Conservation (phyloP, 768 basidiomycete genomes). For the Dictyophora rubrovolvata region DNA sequence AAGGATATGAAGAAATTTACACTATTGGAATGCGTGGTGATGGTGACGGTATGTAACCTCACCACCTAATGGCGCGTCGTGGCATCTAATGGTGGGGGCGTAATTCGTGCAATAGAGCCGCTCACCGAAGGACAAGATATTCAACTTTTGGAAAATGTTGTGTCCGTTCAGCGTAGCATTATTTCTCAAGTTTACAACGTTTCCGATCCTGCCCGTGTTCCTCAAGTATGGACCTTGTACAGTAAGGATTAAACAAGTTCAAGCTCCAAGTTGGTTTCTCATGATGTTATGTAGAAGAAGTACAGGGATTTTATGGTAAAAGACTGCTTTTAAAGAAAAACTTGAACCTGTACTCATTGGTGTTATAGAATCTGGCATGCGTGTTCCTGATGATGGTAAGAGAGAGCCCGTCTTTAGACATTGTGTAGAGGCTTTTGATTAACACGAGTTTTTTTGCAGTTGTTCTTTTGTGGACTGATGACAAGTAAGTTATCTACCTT, state of each 20-base stretch:
- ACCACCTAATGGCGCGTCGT: too few relatives aligned
- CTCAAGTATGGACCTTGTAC: conserved; percentile 55
- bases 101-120: conserved; percentile 32
- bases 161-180: conserved; percentile 52
- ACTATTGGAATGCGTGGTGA: conserved; percentile 63
- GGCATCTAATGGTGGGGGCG: too few relatives aligned
- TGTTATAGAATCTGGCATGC: conserved; percentile 39
- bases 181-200: conserved; percentile 40
- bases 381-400: conserved; percentile 42
- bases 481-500: conserved; percentile 37
- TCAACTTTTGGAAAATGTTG: conserved; percentile 41
- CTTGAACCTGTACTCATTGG: not conserved
- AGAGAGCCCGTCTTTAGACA: too few relatives aligned
- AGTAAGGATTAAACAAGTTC: conserved; percentile 16
- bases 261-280: conserved; percentile 11
- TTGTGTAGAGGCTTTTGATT: too few relatives aligned
- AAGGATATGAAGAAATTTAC: conserved; percentile 50
- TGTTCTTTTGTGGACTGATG: conserved; percentile 59
- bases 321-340: not conserved
- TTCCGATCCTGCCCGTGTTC: conserved; percentile 37
- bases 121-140: conserved; percentile 42
- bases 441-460: conserved; percentile 20
- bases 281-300: conserved; percentile 35
- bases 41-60: conserved; percentile 22
- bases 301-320: conserved; percentile 45